A percentile compares a stretch with the other conserved stretches of the same genome.
These are phyloP conservation scores for Aspergillus cejpii DNA, from an alignment of 2,329 filamentous ascomycete species.

Conservation along the genomic window DNA sequence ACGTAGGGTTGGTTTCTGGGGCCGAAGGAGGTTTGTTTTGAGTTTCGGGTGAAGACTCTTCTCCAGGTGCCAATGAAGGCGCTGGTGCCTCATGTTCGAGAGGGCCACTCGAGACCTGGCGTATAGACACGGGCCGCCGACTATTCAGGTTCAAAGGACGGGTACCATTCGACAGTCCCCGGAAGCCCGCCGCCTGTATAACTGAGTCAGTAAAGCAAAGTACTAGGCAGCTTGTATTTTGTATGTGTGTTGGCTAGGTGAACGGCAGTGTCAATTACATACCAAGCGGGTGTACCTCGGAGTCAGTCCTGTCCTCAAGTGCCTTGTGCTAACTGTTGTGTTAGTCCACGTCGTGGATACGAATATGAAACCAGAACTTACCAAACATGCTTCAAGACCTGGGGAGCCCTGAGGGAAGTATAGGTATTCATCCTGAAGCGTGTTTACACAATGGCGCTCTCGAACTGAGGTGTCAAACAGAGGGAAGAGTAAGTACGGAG, in stretches of 20 bases:
- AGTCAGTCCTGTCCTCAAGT: slow-evolving; percentile 1
- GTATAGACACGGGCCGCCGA: background rate
- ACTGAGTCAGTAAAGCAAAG: background rate
- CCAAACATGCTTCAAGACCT: slow-evolving; percentile 6
- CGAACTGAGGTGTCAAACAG: background rate
- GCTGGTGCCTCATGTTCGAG: background rate
- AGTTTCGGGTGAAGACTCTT: background rate
- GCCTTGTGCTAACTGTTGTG: slow-evolving; percentile 6
- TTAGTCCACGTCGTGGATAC: slow-evolving; percentile 1
- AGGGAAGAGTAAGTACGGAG: background rate
- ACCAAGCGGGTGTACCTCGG: slow-evolving; percentile 7
- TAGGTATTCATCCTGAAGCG: slow-evolving; percentile 5
- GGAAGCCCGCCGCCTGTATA: slow-evolving; percentile 4
- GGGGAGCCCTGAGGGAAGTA: slow-evolving; percentile 4
- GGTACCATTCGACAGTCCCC: slow-evolving; percentile 1
- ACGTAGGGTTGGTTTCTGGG: background rate
- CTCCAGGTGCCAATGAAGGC: background rate
- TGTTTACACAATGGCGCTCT: background rate
- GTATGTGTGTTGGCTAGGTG: background rate
- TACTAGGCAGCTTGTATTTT: background rate
- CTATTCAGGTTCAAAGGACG: background rate
- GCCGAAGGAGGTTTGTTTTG: background rate
- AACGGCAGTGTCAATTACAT: slow-evolving; percentile 3
- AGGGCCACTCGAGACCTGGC: background rate
- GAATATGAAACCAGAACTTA: background rate